Base-by-base conservation (phyloP, 768 basidiomycete species). In the Lentinus brumalis region DNA sequence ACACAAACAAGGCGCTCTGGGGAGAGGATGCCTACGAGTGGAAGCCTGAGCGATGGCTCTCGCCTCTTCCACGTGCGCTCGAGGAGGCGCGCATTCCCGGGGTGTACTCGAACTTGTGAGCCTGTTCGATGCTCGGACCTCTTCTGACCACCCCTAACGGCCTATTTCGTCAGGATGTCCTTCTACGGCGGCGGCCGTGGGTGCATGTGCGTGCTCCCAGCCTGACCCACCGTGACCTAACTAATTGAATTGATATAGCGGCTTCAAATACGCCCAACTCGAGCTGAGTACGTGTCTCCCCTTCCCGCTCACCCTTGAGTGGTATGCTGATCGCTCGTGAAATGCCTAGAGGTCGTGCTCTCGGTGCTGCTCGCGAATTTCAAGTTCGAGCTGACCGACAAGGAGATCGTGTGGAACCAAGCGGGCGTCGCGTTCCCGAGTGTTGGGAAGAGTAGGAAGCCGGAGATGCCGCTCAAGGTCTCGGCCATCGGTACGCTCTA, bases 1-100 rank as follows among this genome's bases (percentile, higher is more conserved):
- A 81, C 65, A 64, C 67, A 15, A 69, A 74, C 62, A 69, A 71
- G 16, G 70, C 66, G 1, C 61, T 77, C 2, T 81, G 80, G 80
- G 80, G 79, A 0, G 62, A 65, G 8, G 80, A 81, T 61, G 72
- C 77, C 2, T 39, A 71, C 8, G 75, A 76, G 51, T 81, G 77
- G 75, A 77, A 72, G 54, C 79, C 79, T 4, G 78, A 79, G 54
- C 72, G 79, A 32, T 81, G 78, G 77, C 65, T 79, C 5, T 44
- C 45, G 14, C 67, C 63, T 10, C 59, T 69, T 10, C 69, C 70
- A 1, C 40, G 59, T 7, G 61, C 46, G 29, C 67, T 71, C 26
- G 55, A 62, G 3, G 66, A 68, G 1, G 70, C 74, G 9, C 61
- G 69, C 32, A 66, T 75, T 51, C 74, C 74, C 5, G 75, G 74